Evolutionary conservation across 78 protist species (phyloP).

Genomic region (Dictyostelium brefeldianum): DNA sequence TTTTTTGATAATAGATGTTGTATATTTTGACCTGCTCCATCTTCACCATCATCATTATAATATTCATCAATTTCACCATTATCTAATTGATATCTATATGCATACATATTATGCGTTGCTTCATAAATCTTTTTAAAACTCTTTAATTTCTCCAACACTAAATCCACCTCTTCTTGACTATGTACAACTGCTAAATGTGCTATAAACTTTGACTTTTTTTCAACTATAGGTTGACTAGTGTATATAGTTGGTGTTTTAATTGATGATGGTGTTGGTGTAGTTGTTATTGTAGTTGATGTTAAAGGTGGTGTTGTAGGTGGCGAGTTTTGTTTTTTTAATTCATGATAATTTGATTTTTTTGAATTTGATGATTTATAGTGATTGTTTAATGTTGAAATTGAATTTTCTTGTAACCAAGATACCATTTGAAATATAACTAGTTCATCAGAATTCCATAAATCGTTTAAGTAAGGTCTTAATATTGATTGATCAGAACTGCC

Average conservation of each 20-base stretch:
- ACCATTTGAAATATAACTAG: constrained; percentile 30
- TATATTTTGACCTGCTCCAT: constrained; percentile 83
- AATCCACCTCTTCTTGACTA: constrained; percentile 35
- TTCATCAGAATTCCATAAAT: constrained; percentile 31
- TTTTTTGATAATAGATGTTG: constrained; percentile 39
- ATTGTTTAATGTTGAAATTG: background rate
- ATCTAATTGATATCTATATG: constrained; percentile 50
- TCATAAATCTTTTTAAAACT: constrained; percentile 53
- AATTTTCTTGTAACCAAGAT: constrained; percentile 36
- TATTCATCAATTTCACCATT: constrained; percentile 79
- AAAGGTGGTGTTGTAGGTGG: background rate
- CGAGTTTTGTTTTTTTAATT: background rate
- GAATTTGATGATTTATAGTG: background rate
- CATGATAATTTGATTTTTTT: background rate
- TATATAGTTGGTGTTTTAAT: constrained; percentile 38
- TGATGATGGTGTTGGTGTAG: background rate
- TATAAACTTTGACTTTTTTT: constrained; percentile 70
- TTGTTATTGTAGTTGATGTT: constrained; percentile 27
- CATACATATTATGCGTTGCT: constrained; percentile 84
- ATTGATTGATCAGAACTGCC: background rate
- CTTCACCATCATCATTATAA: constrained; percentile 83
- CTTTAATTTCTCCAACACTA: constrained; percentile 42
- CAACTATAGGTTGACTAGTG: constrained; percentile 49
- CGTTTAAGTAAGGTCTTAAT: background rate
- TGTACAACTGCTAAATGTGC: constrained; percentile 76